Conservation (phyloP, 495 filamentous ascomycete genomes). For the Filosporella fistucella region DNA sequence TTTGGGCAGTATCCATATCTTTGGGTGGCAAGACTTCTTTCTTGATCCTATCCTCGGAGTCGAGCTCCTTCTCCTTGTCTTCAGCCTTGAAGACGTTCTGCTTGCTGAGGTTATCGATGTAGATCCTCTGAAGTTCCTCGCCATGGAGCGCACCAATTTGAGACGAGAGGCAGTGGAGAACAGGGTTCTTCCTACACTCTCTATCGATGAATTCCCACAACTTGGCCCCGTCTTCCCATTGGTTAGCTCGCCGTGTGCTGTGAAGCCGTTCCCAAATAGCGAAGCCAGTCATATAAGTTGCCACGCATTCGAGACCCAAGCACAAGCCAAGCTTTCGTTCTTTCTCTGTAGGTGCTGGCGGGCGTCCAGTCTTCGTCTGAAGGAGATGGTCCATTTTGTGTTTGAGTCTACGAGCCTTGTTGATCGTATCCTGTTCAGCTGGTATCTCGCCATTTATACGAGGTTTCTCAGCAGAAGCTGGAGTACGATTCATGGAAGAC, state of each 20-base stretch:
- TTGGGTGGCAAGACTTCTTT: too few species aligned
- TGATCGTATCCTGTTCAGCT: slow-evolving; percentile 7
- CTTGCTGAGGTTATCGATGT: slow-evolving; percentile 13
- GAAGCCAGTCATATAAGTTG: slow-evolving; percentile 37
- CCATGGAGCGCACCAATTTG: slow-evolving; percentile 33
- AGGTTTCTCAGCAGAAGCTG: slow-evolving; percentile 18
- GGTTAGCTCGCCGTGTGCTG: not conserved
- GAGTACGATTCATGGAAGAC: slow-evolving; percentile 11
- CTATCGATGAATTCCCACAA: slow-evolving; percentile 28
- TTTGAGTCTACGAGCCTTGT: slow-evolving; percentile 11
- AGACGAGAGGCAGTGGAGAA: slow-evolving; percentile 26
- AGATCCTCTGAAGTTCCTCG: slow-evolving; percentile 30
- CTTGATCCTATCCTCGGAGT: too few species aligned
- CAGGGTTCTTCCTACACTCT: slow-evolving; percentile 17
- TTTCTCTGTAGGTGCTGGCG: slow-evolving; percentile 3
- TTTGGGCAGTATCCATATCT: not conserved
- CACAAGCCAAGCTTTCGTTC: slow-evolving; percentile 27
- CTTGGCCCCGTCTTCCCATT: slow-evolving; percentile 10
- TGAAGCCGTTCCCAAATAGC: slow-evolving; percentile 19
- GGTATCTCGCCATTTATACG: slow-evolving; percentile 12
- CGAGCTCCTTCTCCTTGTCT: not conserved
- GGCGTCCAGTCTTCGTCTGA: slow-evolving; percentile 8
- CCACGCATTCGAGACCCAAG: slow-evolving; percentile 36
- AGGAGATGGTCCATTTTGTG: slow-evolving; percentile 22
- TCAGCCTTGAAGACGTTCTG: too few species aligned